Evolutionary conservation across 1,284 basidiomycete genomes (phyloP), one percentile per base, ranked within the genome.

Genomic region (Ustilago xerochloae): DNA sequence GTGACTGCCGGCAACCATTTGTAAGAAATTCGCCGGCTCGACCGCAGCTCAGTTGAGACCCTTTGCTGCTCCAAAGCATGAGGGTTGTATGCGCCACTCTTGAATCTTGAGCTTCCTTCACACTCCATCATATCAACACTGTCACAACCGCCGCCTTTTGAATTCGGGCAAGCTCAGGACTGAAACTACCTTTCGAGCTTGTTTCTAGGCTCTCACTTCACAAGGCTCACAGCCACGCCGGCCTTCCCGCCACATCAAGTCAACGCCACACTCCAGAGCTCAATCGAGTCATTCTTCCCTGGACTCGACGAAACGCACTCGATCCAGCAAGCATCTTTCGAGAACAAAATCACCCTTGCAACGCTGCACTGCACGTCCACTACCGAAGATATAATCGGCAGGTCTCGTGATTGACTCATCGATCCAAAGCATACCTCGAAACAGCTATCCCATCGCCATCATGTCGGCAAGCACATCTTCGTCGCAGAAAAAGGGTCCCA

Each of bases 401-500:
- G n/a, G n/a, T n/a, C n/a, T n/a, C n/a, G n/a, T n/a, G n/a, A n/a
- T n/a, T n/a, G n/a, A n/a, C n/a, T n/a, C n/a, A n/a, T 39, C n/a
- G 12, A 39, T 6, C 20, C 6, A 18, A 6, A 39, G 3, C n/a
- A 39, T 10, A 5, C 41, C 26, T 6, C 13, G 10, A 13, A 6
- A 24, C 22, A 5, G 6, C 12, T 24, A 43, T 10, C 22, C 9
- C 4, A 24, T 39, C 32, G 26, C 43, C 38, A 52, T 7, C 62
- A 65, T 65, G 57, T 70, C 66, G n/a, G 43, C 63, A 13, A 32
- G 41, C 20, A 33, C 47, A 9, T 16, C 63, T 32, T 41, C 63
- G 15, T 20, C 61, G 46, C 53, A 65, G 45, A 76, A 72, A 22
- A 72, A 68, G 58, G 60, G 22, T 2, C 62, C 68, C 1, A 70